Base-by-base conservation (phyloP, 2,329 filamentous ascomycete species). In the Fusarium mangiferae region DNA sequence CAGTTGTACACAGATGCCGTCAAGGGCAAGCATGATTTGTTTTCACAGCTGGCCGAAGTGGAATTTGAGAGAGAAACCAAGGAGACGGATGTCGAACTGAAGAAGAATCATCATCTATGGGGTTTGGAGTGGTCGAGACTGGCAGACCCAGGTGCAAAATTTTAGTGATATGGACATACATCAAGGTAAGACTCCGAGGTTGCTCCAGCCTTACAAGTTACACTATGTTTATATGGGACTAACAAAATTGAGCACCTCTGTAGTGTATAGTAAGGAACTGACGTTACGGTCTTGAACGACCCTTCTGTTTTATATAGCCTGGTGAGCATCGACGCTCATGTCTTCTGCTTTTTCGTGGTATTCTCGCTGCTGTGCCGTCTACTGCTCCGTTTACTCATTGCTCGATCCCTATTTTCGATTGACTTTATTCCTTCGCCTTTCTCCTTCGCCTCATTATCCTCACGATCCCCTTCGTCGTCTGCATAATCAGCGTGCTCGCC, bases 91-190 rank as follows among this genome's bases (percentile, higher is more conserved):
- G 56, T 62, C 26, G 65, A 55, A 41, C 49, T 62, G 9, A 74
- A 57, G 41, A 73, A 71, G 38, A 74, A 81, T 6, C 68, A 74
- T 20, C 55, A 70, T 26, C 74, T 72, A 11, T 83, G 80, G 82
- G 81, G 80, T 17, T 69, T 78, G 73, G 81, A 83, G 69, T 83
- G 81, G 78, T 75, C 79, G n/a, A 77, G 77, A 24, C 61, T 83
- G 44, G 80, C 78, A 7, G 76, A 82, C 54, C 44, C 54, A 7
- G 72, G 63, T 17, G 73, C 54, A 18, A 70, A 70, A 51, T 74
- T 76, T 46, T 82, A 57, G 78, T 35, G 17, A 26, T 11, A 42
- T 33, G 18, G 8, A 38, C 20, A 35, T 20, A 28, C n/a, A 20
- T 13, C 14, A 28, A 28, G 51, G 15, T 10, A 55, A 28, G 20